Evolutionary conservation across 2,329 filamentous ascomycete species (phyloP), one percentile per base, ranked within the genome.

Genomic region (Beauveria asiatica): DNA sequence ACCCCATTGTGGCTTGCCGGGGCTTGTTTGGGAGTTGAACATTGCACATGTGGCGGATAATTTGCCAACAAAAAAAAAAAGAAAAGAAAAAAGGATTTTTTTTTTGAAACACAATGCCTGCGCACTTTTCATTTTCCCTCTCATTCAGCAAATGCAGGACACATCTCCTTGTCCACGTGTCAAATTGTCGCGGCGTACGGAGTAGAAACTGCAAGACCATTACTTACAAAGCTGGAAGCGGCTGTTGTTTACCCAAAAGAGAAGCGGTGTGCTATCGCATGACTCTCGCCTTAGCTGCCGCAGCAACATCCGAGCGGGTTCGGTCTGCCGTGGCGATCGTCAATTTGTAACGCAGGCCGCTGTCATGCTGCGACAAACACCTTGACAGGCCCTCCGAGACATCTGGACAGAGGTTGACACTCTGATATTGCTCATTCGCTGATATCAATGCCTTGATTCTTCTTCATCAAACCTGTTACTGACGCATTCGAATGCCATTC

Each of bases 1-100:
- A 19, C 44, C 42, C 42, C 54, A 57, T 27, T 48, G 54, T 57
- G 54, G 54, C 54, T 57, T 57, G 27, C 54, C 7, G 19, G 44
- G 53, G 53, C 13, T 13, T 27, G 30, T n/a, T 39, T 48, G 33
- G n/a, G 21, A 11, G 30, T 27, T 27, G 41, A 41, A 45, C 30
- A 49, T 10, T 5, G 9, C n/a, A 41, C 42, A 56, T 46, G n/a
- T 42, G 52, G 30, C 25, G 16, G 16, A n/a, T n/a, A 48, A 37
- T 37, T 37, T 37, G 33, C 33, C 33, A 37, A 37, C 13, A 13
- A 11, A 13, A 11, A n/a, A n/a, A n/a, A n/a, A n/a, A n/a, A n/a
- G n/a, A n/a, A n/a, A n/a, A n/a, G n/a, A n/a, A n/a, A n/a, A n/a
- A n/a, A n/a, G n/a, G n/a, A n/a, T n/a, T n/a, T n/a, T n/a, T n/a